phyloP scores from a whole-genome alignment of 2,329 filamentous ascomycete genomes.

The Beauveria asiatica region DNA sequence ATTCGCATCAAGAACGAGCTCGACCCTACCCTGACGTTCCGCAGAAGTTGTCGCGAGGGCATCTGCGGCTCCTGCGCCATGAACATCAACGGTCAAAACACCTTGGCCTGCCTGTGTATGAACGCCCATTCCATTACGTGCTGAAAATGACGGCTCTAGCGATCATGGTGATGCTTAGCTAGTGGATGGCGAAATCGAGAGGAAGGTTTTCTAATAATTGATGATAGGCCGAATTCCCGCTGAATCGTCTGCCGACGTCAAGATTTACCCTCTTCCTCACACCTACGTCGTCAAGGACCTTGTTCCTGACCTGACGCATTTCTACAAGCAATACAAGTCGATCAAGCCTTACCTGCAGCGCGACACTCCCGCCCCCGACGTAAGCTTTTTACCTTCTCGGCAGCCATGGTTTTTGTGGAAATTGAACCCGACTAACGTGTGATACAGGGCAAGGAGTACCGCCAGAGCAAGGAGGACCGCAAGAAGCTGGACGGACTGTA shows the following conservation, averaged over 20 bases:
- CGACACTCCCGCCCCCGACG: constrained; percentile 73
- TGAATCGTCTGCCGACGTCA: constrained; percentile 70
- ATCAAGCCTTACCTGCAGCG: constrained; percentile 98
- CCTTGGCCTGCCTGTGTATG: constrained; percentile 92
- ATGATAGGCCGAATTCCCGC: constrained; percentile 79
- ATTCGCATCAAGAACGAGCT: constrained; percentile 99
- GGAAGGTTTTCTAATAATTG: constrained; percentile 19
- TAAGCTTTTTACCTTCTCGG: constrained; percentile 37
- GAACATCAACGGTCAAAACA: constrained; percentile 99
- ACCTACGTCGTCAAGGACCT: constrained; percentile 99
- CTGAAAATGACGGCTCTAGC: not conserved
- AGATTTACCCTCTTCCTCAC: constrained; percentile 96
- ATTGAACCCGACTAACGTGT: constrained; percentile 9
- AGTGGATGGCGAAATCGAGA: not conserved
- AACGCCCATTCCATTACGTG: not conserved
- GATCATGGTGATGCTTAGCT: not conserved
- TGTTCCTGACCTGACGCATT: constrained; percentile 93
- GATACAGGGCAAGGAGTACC: constrained; percentile 76
- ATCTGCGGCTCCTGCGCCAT: constrained; percentile 98
- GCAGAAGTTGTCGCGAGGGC: constrained; percentile 91
- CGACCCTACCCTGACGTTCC: constrained; percentile 92
- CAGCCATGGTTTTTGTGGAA: not conserved
- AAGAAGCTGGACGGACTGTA: constrained; percentile 97
- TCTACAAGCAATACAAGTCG: constrained; percentile 99
- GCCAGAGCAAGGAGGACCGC: constrained; percentile 84